Base-by-base conservation (phyloP, 2,329 filamentous ascomycete species). In the Falciphora oryzae region DNA sequence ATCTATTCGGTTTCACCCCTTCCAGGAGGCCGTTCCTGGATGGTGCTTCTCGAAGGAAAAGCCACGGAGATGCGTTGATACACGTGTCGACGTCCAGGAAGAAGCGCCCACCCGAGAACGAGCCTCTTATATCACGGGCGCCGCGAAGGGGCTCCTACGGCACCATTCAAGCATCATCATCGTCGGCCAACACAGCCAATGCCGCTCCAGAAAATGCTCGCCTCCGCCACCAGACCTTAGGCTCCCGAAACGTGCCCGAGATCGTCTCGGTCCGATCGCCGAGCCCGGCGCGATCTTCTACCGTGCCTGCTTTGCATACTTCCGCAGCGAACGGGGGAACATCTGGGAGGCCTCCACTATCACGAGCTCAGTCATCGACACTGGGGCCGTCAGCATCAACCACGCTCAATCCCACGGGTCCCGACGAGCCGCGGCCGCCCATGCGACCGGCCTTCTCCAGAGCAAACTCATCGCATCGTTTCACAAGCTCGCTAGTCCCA, bases 401-500 rank as follows among this genome's bases (percentile, higher is more conserved):
- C 10, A n/a, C 22, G 6, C 44, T 25, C 13, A 18, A 56, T 50
- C 31, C 32, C 38, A 50, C 60, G 44, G 53, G 38, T 27, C 60
- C 28, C 44, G 44, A 53, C 44, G 60, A 56, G 25, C n/a, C 27
- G 32, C 27, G n/a, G 27, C 14, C 68, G 66, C 64, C 62, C 64
- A 59, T 71, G 74, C 57, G 67, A 71, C 59, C 71, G 11, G 62
- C 28, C 1, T 58, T 63, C 68, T 62, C 79, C 81, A 35, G 85
- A 84, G 8, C 75, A 75, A 18, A 74, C 84, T 83, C 83, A 2
- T 77, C 81, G 16, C 79, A 84, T 59, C 85, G 85, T 53, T 94
- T 94, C 73, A 89, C 88, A 0, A 93, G 89, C 62, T 86, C 85
- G 7, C 86, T 90, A 0, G 86, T 91, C 0, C 91, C 91, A 0